Conservation (phyloP, 2,329 filamentous ascomycete species). For the Botrytis aclada region DNA sequence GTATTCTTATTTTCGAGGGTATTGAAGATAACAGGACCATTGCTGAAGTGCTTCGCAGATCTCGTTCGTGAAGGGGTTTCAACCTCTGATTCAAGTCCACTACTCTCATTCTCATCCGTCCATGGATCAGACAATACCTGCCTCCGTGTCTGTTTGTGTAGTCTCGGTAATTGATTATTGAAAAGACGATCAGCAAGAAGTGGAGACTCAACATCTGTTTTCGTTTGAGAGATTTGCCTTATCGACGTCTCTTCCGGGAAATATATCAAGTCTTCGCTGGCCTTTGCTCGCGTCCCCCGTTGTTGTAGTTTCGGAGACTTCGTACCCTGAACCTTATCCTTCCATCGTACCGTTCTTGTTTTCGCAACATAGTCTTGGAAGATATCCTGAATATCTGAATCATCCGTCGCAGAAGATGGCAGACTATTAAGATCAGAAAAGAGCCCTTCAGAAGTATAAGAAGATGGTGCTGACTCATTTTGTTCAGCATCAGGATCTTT, state of each 20-base stretch:
- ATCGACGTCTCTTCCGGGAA: not conserved
- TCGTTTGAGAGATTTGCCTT: not conserved
- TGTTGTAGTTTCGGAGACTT: not conserved
- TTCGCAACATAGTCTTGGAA: conserved; percentile 6
- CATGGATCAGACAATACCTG: not conserved
- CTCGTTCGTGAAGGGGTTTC: conserved; percentile 24
- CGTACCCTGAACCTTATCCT: conserved; percentile 6
- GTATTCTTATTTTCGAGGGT: not conserved
- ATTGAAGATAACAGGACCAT: not conserved
- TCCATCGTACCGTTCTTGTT: conserved; percentile 21
- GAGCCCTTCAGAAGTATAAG: not conserved
- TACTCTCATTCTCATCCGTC: conserved; percentile 14
- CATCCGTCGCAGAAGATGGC: not conserved
- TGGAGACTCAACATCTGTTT: not conserved
- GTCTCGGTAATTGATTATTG: not conserved
- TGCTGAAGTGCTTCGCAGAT: not conserved
- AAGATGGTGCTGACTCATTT: conserved; percentile 6
- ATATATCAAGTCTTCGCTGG: not conserved
- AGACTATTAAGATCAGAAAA: not conserved
- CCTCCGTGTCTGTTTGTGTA: not conserved
- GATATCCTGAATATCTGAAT: not conserved
- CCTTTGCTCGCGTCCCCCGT: not conserved
- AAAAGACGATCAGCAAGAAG: conserved; percentile 7
- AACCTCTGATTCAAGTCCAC: conserved; percentile 39
- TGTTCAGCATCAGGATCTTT: not conserved